Evolutionary conservation across 2,329 filamentous ascomycete species (phyloP), one percentile per base, ranked within the genome.

Genomic region (Periconia sp.): DNA sequence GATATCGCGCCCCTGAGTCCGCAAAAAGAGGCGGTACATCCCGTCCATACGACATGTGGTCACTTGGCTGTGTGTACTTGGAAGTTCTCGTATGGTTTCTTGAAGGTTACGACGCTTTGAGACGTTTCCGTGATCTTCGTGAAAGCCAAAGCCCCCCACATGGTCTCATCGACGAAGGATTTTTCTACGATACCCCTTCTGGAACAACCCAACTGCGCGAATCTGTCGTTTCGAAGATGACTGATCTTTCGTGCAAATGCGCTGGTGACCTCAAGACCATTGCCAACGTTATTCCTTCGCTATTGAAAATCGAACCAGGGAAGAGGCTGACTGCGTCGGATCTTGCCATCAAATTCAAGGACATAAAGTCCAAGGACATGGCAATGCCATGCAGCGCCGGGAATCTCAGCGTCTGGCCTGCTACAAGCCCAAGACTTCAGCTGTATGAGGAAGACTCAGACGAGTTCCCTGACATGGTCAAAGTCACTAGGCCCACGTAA

Each of bases 21-120:
- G 14, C 23, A 1, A 27, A 35, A 13, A n/a, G n/a, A n/a, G 51
- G 48, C 15, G 45, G 5, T 13, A 55, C 53, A 8, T 60, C 60
- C 13, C 44, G 56, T 20, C 54, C 54, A 14, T 54, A 61, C 40
- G 76, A 79, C 49, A 68, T 74, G 1, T 78, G 75, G 76, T 74
- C 75, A 13, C 50, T 70, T 2, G 66, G 66, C 2, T 67, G 63
- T 41, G 52, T 69, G 2, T 60, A 57, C 35, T 56, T 62, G 14
- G 65, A 67, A 35, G 48, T 61, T 7, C 55, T 58, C 9, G 55
- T 65, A 1, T 70, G 66, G 66, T 52, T 58, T 14, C 41, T 56
- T 1, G 46, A 53, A 27, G 64, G 60, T 3, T 27, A 43, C 2
- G 17, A 55, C 6, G 61, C 53, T 5, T 42, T 67, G 7, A 13